These are phyloP conservation scores for Aspergillus mulundensis DNA, from an alignment of 495 filamentous ascomycete species.

Conservation along the genomic window DNA sequence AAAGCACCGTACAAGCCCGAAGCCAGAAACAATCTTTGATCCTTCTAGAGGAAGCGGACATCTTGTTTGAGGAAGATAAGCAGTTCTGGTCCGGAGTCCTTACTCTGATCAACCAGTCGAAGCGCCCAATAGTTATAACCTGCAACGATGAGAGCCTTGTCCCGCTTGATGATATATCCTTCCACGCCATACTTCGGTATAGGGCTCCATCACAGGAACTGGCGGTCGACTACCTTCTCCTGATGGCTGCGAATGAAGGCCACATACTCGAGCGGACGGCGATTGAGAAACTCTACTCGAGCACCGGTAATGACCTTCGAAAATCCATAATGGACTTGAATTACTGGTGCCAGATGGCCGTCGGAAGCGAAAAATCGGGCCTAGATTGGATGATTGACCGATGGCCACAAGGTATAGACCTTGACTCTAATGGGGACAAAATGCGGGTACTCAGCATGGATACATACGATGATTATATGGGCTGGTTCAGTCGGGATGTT, in stretches of 20 bases:
- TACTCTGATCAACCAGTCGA: constrained; percentile 73
- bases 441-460: constrained; percentile 79
- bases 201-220: constrained; percentile 61
- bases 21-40: constrained; percentile 91
- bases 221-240: constrained; percentile 72
- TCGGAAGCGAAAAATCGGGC: constrained; percentile 84
- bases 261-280: constrained; percentile 70
- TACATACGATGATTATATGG: constrained; percentile 76
- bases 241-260: constrained; percentile 86
- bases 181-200: constrained; percentile 88
- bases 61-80: constrained; percentile 91
- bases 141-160: constrained; percentile 84
- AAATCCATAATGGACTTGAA: constrained; percentile 81
- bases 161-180: constrained; percentile 61
- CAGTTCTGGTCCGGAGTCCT: constrained; percentile 87
- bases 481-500: constrained; percentile 62
- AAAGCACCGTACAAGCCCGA: constrained; percentile 34
- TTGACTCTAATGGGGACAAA: constrained; percentile 59
- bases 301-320: constrained; percentile 67
- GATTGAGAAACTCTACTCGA: constrained; percentile 63
- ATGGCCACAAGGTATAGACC: constrained; percentile 65
- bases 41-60: constrained; percentile 88
- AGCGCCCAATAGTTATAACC: constrained; percentile 88
- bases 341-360: constrained; percentile 94
- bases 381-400: constrained; percentile 81